Conservation (phyloP, 2,329 filamentous ascomycete genomes). For the Pseudohalonectria lignicola region DNA sequence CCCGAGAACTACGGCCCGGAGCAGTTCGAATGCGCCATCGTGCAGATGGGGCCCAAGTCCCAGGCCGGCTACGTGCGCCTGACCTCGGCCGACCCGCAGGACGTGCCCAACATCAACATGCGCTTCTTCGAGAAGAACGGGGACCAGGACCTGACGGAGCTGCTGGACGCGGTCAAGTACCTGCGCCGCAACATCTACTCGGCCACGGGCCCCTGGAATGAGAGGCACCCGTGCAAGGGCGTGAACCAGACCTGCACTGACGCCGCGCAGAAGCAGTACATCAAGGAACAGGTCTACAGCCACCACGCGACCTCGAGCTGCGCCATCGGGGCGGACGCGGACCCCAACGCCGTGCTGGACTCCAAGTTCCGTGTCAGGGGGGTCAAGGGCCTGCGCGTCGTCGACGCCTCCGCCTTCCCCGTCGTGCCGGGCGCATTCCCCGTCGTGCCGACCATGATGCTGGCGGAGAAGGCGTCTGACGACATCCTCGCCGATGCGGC, state of each 20-base stretch:
- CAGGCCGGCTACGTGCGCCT: constrained; percentile 44
- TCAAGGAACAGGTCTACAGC: constrained; percentile 31
- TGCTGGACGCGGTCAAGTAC: constrained; percentile 9
- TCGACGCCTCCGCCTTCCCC: constrained; percentile 43
- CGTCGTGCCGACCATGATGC: constrained; percentile 38
- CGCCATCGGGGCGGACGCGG: constrained; percentile 37
- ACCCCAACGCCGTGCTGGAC: constrained; percentile 41
- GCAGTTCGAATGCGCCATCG: constrained; percentile 26
- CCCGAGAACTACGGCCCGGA: constrained; percentile 16
- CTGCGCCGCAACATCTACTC: constrained; percentile 7
- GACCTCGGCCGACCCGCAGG: constrained; percentile 43
- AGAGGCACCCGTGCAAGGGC: constrained; percentile 8
- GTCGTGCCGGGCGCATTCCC: constrained; percentile 30
- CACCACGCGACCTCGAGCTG: constrained; percentile 43
- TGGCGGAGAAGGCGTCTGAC: constrained; percentile 43
- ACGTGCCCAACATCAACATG: constrained; percentile 46
- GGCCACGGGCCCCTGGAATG: constrained; percentile 8
- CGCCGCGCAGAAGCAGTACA: constrained; percentile 7
- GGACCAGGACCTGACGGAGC: constrained; percentile 8
- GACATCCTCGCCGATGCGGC: constrained; percentile 23
- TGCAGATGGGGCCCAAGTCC: constrained; percentile 50
- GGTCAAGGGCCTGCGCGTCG: constrained; percentile 38
- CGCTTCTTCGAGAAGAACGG: constrained; percentile 40
- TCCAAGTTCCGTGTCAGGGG: constrained; percentile 39
- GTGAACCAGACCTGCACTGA: constrained; percentile 7